Evolutionary conservation across 1,284 basidiomycete genomes (phyloP), one percentile per base, ranked within the genome.

Genomic region (Leccinum insolens): DNA sequence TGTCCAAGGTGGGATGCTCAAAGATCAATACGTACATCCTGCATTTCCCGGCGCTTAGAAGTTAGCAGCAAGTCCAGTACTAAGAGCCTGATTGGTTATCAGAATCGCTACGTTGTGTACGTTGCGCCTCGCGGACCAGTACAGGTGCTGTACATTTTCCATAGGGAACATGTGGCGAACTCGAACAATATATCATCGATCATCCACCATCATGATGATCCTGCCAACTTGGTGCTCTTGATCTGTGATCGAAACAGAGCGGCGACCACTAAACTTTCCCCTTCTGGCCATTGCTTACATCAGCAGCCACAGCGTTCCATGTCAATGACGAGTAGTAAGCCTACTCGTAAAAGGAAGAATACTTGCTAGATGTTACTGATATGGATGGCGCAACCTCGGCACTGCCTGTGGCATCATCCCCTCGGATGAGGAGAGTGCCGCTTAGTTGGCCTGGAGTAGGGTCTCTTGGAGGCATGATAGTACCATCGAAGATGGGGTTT

Each of bases 351-450:
- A 59, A 14, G 20, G 22, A 39, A 41, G 9, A 62, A 59, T 59
- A 71, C 79, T 66, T 66, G 70, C 76, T 79, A 17, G 76, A 63
- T 31, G 78, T 79, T 11, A 78, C 79, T 20, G 78, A 78, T 70
- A 78, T 78, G 11, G 76, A 78, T 7, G 79, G 76, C 17, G 73
- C 76, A 28, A 77, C 78, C 62, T 80, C 76, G 28, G 63, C 44
- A 15, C 3, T 44, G 15, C 78, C 76, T 20, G 49, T 61, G 52
- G 67, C 63, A 41, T 71, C 61, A 65, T 77, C 76, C 4, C 76
- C 76, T 39, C 79, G 76, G 34, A 78, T 7, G 44, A 80, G 78
- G 59, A 79, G 59, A 0, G 76, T 77, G 11, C 78, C 78, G 20
- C 73, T 77, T 17, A 79, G 67, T 28, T 68, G 69, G 62, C 72